Conservation (phyloP, 2,329 filamentous ascomycete genomes). For the Endocalyx cinctus region DNA sequence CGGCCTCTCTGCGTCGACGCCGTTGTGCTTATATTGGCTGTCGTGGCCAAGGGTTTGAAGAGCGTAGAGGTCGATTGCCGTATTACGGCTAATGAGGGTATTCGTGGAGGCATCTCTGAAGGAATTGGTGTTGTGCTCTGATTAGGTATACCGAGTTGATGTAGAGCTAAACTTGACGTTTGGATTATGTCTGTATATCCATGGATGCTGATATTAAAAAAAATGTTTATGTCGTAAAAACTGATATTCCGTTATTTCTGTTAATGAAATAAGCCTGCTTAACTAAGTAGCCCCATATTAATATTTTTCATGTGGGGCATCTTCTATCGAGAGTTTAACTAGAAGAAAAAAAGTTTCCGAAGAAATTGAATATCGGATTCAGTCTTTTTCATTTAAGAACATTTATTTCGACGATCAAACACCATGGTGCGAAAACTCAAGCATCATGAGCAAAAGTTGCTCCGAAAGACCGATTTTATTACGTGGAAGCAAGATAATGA, state of each 20-base stretch:
- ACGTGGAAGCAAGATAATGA: constrained; percentile 85
- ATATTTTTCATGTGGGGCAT: too few species aligned
- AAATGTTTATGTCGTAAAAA: too few species aligned
- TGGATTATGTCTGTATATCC: too few species aligned
- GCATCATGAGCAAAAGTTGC: constrained; percentile 92
- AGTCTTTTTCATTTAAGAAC: constrained; percentile 1
- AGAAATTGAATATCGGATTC: constrained; percentile 10
- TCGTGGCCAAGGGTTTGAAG: constrained; percentile 14
- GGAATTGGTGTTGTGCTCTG: too few species aligned
- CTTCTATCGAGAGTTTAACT: too few species aligned
- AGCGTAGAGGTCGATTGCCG: constrained; percentile 17
- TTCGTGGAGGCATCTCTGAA: constrained; percentile 41
- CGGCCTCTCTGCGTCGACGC: constrained; percentile 13
- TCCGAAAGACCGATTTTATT: constrained; percentile 90
- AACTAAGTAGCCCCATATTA: too few species aligned
- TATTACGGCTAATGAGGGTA: constrained; percentile 24
- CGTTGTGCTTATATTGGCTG: constrained; percentile 22
- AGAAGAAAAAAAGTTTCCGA: too few species aligned
- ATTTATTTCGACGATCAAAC: constrained; percentile 5
- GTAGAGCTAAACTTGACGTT: too few species aligned
- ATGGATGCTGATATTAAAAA: too few species aligned
- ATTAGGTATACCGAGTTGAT: too few species aligned
- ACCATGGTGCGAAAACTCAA: constrained; percentile 94
- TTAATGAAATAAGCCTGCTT: too few species aligned
- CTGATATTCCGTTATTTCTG: too few species aligned